Evolutionary conservation across 345 rosid species (phyloP), one percentile per base, ranked within the genome.

Genomic region (Leavenworthia alabamica): DNA sequence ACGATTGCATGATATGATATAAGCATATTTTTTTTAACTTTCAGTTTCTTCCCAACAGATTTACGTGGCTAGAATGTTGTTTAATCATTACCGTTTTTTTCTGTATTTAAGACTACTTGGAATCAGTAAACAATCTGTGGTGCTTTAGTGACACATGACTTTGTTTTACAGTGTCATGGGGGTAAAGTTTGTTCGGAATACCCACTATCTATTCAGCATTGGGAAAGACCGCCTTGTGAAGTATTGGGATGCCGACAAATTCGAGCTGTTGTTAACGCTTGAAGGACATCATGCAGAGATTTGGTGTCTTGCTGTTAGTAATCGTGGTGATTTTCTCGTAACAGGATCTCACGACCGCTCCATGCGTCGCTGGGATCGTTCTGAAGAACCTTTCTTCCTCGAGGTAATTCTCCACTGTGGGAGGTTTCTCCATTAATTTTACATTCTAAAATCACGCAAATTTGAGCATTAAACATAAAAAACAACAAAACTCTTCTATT

Each of bases 181-280:
- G 16, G 99, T 93, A 65, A 83, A 85, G 55, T 93, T 93, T 78
- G 99, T 89, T 49, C 75, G 70, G 68, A 85, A 77, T 44, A 89
- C 99, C 9, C 99, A 93, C 75, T 87, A 89, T 77, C 61, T 93
- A 77, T 93, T 93, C 57, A 93, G 99, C 35, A 83, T 76, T 42
- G 99, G 99, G 55, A 93, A 93, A 78, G 99, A 89, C 71, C 79
- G 84, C 39, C 85, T 87, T 49, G 84, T 93, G 47, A 93, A 89
- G 64, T 93, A 93, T 74, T 93, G 97, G 99, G 99, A 93, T 78
- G 99, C 94, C 2, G 97, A 85, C 73, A 93, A 93, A 75, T 93
- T 93, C 56, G 97, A 93, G 83, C 75, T 86, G 71, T 87, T 93
- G 64, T 73, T 93, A 72, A 83, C 96, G 37, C 89, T 93, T 62